Conservation (phyloP, 1,139 yeast genomes). For the Yamadazyma membranifaciens region DNA sequence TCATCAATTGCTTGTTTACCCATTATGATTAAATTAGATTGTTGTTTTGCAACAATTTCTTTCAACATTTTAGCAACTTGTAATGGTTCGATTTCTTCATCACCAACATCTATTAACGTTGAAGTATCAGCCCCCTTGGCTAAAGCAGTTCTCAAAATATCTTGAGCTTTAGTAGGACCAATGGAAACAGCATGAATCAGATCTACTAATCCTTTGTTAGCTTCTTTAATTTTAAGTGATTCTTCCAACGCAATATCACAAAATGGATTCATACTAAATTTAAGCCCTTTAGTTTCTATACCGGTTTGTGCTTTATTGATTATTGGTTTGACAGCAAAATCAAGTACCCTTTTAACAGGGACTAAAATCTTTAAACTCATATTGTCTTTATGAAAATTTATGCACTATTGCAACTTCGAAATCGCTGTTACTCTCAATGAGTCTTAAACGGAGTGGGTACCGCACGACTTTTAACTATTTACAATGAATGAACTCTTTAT, state of each 20-base stretch:
- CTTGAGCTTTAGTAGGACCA: slow-evolving; percentile 86
- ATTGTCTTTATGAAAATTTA: neutral
- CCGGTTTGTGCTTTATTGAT: slow-evolving; percentile 85
- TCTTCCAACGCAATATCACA: slow-evolving; percentile 97
- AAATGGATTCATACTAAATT: slow-evolving; percentile 93
- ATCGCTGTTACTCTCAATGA: slow-evolving; percentile 1
- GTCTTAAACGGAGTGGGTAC: no score
- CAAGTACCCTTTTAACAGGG: slow-evolving; percentile 94
- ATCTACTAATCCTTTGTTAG: slow-evolving; percentile 70
- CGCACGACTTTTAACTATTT: no score
- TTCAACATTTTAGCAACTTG: slow-evolving; percentile 83
- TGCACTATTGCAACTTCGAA: slow-evolving; percentile 2
- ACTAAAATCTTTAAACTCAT: slow-evolving; percentile 74
- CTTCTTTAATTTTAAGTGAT: slow-evolving; percentile 75
- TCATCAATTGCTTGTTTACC: slow-evolving; percentile 98
- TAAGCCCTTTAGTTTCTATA: slow-evolving; percentile 86
- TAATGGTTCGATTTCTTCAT: slow-evolving; percentile 78
- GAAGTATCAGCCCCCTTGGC: slow-evolving; percentile 94
- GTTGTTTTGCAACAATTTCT: slow-evolving; percentile 67
- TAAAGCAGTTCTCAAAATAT: slow-evolving; percentile 80
- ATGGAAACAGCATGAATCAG: slow-evolving; percentile 88
- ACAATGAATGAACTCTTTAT: no score
- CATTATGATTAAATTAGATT: slow-evolving; percentile 75
- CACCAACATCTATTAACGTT: slow-evolving; percentile 78
- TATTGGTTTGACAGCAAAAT: slow-evolving; percentile 89